These are phyloP conservation scores for Wallacemonas collosoma DNA, from an alignment of 208 protist species.

Conservation along the genomic window DNA sequence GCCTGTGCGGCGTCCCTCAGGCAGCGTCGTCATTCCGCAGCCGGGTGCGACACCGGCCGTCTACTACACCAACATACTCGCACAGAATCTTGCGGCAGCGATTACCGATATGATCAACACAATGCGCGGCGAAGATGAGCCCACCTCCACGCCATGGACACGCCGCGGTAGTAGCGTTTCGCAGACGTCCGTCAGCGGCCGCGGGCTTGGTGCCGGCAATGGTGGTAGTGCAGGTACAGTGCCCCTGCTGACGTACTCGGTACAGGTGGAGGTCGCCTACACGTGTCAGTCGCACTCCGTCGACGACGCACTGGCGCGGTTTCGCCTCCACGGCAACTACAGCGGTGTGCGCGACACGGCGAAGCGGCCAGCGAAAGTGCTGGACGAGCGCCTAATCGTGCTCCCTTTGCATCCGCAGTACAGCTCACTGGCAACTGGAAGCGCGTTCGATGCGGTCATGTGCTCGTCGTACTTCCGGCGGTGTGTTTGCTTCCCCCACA, in stretches of 20 bases:
- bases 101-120: conserved; percentile 1
- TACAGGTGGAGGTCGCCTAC: conserved; percentile 46
- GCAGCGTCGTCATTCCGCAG: background rate
- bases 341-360: conserved; percentile 19
- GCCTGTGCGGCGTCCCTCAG: background rate
- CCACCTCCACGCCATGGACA: background rate
- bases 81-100: background rate
- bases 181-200: background rate
- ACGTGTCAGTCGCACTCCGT: conserved; percentile 24
- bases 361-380: conserved; percentile 18
- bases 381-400: conserved; percentile 41
- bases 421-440: conserved; percentile 30
- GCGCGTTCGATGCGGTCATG: conserved; percentile 44
- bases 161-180: conserved; percentile 13
- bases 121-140: background rate
- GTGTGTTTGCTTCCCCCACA: conserved; percentile 36
- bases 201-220: background rate
- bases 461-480: conserved; percentile 26
- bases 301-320: conserved; percentile 32
- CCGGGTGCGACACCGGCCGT: conserved; percentile 7
- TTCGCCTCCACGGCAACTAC: conserved; percentile 33
- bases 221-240: background rate
- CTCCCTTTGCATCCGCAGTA: conserved; percentile 61
- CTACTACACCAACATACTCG: conserved; percentile 12
- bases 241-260: conserved; percentile 15